These are phyloP conservation scores for Eucalyptus globulus DNA, from an alignment of 345 rosid genomes.

Conservation along the genomic window DNA sequence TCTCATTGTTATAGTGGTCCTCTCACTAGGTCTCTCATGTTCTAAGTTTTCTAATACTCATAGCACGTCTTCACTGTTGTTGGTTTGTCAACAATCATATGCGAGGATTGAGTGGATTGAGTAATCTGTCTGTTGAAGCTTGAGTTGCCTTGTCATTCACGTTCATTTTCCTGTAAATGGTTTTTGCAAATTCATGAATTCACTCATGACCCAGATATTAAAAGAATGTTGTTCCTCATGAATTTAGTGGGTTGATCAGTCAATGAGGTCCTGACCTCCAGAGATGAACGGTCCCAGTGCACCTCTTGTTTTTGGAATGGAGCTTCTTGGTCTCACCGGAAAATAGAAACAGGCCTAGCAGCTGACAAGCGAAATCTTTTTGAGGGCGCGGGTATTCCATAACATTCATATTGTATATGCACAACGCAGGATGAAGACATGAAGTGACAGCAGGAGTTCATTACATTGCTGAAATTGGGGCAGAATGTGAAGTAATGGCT, in stretches of 20 bases:
- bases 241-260: neutral
- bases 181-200: too few relatives aligned
- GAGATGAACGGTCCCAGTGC: neutral
- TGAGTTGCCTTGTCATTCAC: fast-evolving
- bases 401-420: too few relatives aligned
- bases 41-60: neutral
- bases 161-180: neutral
- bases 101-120: neutral
- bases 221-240: neutral
- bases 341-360: too few relatives aligned
- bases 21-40: neutral
- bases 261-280: neutral
- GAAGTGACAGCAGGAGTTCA: too few relatives aligned
- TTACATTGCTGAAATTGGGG: too few relatives aligned
- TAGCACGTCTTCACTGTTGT: neutral
- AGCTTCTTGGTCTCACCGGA: fast-evolving
- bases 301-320: neutral
- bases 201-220: fast-evolving
- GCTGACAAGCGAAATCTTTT: too few relatives aligned
- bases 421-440: too few relatives aligned
- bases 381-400: fast-evolving
- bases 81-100: fast-evolving
- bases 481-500: too few relatives aligned
- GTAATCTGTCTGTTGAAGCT: neutral
- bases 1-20: neutral